Evolutionary conservation across 345 rosid species (phyloP).

Genomic region (Salix koriyanagi): DNA sequence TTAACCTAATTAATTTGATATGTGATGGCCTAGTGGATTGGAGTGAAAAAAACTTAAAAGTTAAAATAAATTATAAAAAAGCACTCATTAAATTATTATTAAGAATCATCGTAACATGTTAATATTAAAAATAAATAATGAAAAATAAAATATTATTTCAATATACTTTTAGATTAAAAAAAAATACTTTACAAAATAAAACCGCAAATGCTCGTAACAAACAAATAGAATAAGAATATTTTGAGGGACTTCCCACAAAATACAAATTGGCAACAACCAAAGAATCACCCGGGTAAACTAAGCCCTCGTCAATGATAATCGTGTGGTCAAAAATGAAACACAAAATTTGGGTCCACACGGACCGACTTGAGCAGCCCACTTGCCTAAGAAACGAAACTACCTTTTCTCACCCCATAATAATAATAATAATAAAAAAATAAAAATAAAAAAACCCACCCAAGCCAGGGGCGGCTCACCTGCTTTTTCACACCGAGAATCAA

Average conservation of each 20-base stretch:
- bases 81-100: no score
- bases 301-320: neutral
- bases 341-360: conserved; percentile 5
- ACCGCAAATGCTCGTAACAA: no score
- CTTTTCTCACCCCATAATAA: neutral
- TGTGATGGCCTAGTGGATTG: no score
- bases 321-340: neutral
- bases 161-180: no score
- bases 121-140: no score
- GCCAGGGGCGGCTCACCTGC: conserved; percentile 32
- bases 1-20: no score
- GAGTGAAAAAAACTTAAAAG: no score
- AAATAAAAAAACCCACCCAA: neutral
- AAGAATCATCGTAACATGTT: no score
- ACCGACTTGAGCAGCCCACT: conserved; percentile 4
- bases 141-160: no score
- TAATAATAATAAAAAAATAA: neutral
- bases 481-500: conserved; percentile 16
- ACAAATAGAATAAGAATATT: neutral
- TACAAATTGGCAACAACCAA: neutral
- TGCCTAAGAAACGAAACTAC: conserved; percentile 17
- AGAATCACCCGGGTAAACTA: neutral
- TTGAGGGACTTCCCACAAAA: neutral
- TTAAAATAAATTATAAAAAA: no score
- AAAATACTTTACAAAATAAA: no score